These are phyloP conservation scores for Mycosphaerella sp. DNA, from an alignment of 2,329 filamentous ascomycete species.

Conservation along the genomic window DNA sequence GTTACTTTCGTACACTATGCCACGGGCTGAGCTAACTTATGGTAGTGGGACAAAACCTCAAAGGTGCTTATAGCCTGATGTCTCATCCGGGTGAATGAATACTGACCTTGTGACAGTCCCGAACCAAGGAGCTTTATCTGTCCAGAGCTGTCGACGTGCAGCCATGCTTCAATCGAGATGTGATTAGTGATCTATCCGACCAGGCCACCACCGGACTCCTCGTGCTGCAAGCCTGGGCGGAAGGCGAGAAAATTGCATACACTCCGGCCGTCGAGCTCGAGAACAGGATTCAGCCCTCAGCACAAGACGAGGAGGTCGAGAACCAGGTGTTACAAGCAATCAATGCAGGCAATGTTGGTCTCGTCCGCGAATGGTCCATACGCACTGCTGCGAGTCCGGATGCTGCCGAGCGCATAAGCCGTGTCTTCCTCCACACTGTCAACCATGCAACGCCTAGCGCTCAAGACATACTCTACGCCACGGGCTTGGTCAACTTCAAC, in stretches of 20 bases:
- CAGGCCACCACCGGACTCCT: conserved; percentile 94
- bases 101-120: conserved; percentile 54
- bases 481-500: conserved; percentile 77
- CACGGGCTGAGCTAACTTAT: conserved; percentile 35
- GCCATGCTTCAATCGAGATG: conserved; percentile 94
- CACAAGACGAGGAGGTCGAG: conserved; percentile 85
- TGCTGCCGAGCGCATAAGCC: conserved; percentile 69
- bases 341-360: conserved; percentile 69
- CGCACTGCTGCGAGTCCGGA: conserved; percentile 60
- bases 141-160: conserved; percentile 95
- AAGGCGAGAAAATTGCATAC: conserved; percentile 84
- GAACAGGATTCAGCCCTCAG: conserved; percentile 39
- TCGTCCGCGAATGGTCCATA: conserved; percentile 72
- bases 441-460: conserved; percentile 75
- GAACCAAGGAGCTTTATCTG: conserved; percentile 95
- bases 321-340: conserved; percentile 82
- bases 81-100: conserved; percentile 3
- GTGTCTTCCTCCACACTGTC: conserved; percentile 84
- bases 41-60: conserved; percentile 93
- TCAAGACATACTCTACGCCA: conserved; percentile 69
- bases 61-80: conserved; percentile 52
- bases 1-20: conserved; percentile 20
- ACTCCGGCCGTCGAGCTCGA: conserved; percentile 34
- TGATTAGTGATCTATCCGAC: conserved; percentile 93
- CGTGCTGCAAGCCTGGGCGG: conserved; percentile 92